Evolutionary conservation across 1,139 yeast genomes (phyloP).

Genomic region (Sugiyamaella grinbergsii): DNA sequence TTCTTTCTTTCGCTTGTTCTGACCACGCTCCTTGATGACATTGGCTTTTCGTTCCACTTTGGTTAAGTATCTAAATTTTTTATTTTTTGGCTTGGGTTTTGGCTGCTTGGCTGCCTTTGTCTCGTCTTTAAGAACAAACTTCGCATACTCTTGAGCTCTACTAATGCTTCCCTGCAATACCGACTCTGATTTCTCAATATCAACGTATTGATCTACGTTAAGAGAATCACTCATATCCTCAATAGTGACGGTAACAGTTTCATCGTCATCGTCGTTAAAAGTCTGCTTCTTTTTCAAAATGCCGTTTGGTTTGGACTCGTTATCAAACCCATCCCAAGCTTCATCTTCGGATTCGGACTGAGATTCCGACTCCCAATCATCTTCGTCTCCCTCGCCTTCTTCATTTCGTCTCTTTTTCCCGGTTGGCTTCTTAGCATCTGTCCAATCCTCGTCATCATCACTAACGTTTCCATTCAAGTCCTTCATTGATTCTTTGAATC

Average conservation of each 20-base stretch:
- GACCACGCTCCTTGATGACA: conserved; percentile 45
- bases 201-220: conserved; percentile 36
- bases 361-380: conserved; percentile 26
- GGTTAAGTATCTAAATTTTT: conserved; percentile 83
- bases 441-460: conserved; percentile 30
- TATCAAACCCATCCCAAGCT: conserved; percentile 44
- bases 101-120: conserved; percentile 30
- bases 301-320: conserved; percentile 41
- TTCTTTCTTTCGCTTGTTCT: conserved; percentile 15
- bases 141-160: conserved; percentile 41
- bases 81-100: conserved; percentile 46
- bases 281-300: conserved; percentile 69
- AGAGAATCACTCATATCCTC: conserved; percentile 34
- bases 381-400: conserved; percentile 23
- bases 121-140: conserved; percentile 30
- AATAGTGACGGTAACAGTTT: conserved; percentile 36
- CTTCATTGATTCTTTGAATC: conserved; percentile 58
- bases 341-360: conserved; percentile 31
- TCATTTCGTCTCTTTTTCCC: conserved; percentile 2
- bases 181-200: conserved; percentile 37
- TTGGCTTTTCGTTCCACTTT: conserved; percentile 75
- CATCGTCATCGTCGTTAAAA: conserved; percentile 36
- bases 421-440: conserved; percentile 24
- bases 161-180: conserved; percentile 43
- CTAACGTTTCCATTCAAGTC: conserved; percentile 45